phyloP scores from a whole-genome alignment of 2,329 filamentous ascomycete genomes.

The Neofusicoccum kwambonambiense region DNA sequence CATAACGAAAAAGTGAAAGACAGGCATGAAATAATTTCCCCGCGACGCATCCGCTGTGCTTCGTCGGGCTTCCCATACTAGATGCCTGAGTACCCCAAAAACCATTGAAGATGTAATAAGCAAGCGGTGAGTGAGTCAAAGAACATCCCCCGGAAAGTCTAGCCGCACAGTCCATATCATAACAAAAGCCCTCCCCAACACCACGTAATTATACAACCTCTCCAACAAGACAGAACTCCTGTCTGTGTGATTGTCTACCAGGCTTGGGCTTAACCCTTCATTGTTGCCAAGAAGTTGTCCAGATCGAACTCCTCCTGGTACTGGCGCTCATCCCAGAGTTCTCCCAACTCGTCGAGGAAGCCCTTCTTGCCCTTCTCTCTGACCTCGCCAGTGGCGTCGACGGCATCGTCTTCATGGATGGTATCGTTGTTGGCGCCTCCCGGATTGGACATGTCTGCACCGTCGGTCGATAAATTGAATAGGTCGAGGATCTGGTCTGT shows the following conservation, averaged over 20 bases:
- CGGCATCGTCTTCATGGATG: constrained; percentile 81
- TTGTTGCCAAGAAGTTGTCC: constrained; percentile 90
- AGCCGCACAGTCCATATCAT: too few relatives aligned
- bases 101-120: too few relatives aligned
- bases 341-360: constrained; percentile 90
- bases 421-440: constrained; percentile 66
- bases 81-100: too few relatives aligned
- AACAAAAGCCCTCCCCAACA: background rate
- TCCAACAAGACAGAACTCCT: background rate
- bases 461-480: constrained; percentile 68
- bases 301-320: constrained; percentile 98
- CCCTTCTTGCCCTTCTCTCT: constrained; percentile 95
- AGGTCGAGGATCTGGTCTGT: constrained; percentile 97
- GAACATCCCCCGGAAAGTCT: background rate
- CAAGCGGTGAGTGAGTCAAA: background rate
- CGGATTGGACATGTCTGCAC: constrained; percentile 60
- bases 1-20: too few relatives aligned
- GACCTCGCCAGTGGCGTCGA: constrained; percentile 80
- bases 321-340: constrained; percentile 95
- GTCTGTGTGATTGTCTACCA: background rate
- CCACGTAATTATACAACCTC: background rate
- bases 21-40: too few relatives aligned
- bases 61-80: too few relatives aligned
- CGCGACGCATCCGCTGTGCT: too few relatives aligned
- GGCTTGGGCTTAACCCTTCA: constrained; percentile 58